Base-by-base conservation (phyloP, 805 yeast species). In the Suhomyces faveliae region DNA sequence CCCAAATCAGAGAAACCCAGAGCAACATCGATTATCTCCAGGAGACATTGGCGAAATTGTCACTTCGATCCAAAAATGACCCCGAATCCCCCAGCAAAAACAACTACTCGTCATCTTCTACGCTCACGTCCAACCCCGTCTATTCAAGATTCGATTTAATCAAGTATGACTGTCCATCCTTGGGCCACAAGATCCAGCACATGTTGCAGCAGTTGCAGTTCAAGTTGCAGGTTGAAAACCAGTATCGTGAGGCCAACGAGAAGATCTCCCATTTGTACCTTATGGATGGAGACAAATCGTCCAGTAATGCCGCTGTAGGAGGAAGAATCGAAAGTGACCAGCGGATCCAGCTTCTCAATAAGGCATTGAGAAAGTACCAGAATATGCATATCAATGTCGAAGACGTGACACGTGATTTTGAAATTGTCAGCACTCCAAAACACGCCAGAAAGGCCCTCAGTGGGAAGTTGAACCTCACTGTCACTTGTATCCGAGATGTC, bases 121-220 rank as follows among this genome's bases (percentile, higher is more conserved):
- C 40, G 19, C 40, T 20, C 24, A 35, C 30, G 19, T 30, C 45
- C 11, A 38, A 29, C n/a, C 42, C 42, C 13, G 63, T 78, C 4
- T 87, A 78, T 60, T 80, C 92, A 0, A 77, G 87, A 17, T 71
- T 87, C 55, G 99, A 94, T 64, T 74, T 94, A 48, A 78, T 89
- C 62, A 90, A 90, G 58, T 90, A 89, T 61, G 97, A 94, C 59
- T 88, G 96, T 57, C 97, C 97, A 0, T 88, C 96, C 0, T 72
- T 94, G 56, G 97, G 97, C 9, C 97, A 94, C 59, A 81, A 94
- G 53, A 94, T 94, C 60, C 97, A 89, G 67, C 84, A 88, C 58
- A 91, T 94, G 98, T 78, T 92, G 47, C 97, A 91, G 68, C 96
- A 90, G 66, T 76, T 94, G 50, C 96, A 91, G 63, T 90, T 92